Evolutionary conservation across 208 protist species (phyloP).

Genomic region (Wallacemonas sp.): DNA sequence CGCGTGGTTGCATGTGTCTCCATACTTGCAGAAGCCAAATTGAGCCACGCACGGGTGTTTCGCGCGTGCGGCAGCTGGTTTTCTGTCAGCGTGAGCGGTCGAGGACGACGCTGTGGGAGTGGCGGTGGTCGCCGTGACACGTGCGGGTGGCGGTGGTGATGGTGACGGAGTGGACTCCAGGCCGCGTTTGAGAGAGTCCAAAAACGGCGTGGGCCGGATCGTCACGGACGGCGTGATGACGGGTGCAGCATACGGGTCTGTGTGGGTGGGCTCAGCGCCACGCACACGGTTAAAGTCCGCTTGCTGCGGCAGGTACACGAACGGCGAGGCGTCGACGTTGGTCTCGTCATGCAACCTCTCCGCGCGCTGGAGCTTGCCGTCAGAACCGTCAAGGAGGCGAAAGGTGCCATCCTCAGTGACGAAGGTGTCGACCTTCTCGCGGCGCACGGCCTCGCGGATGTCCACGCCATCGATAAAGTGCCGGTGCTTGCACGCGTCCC

Average conservation of each 20-base stretch:
- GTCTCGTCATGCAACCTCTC: neutral
- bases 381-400: neutral
- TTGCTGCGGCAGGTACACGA: conserved; percentile 18
- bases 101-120: neutral
- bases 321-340: neutral
- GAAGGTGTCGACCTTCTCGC: conserved; percentile 9
- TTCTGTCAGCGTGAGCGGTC: neutral
- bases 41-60: conserved; percentile 76
- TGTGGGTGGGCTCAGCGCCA: conserved; percentile 29
- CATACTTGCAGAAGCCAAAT: conserved; percentile 75
- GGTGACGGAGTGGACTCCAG: neutral
- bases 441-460: conserved; percentile 31
- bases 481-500: conserved; percentile 39
- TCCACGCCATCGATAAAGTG: conserved; percentile 78
- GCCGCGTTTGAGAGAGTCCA: conserved; percentile 25
- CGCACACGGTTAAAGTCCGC: conserved; percentile 41
- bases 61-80: conserved; percentile 13
- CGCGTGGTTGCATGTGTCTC: conserved; percentile 50
- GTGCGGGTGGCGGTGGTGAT: neutral
- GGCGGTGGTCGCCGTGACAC: neutral
- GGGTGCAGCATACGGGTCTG: conserved; percentile 16
- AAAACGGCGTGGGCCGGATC: conserved; percentile 32
- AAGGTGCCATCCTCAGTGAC: conserved; percentile 15
- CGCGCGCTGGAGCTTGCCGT: conserved; percentile 18
- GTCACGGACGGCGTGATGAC: neutral